Percentiles rank a stretch among this genome's conserved stretches.
phyloP scores from a whole-genome alignment of 768 basidiomycete species.

The Hypholoma fasciculare region DNA sequence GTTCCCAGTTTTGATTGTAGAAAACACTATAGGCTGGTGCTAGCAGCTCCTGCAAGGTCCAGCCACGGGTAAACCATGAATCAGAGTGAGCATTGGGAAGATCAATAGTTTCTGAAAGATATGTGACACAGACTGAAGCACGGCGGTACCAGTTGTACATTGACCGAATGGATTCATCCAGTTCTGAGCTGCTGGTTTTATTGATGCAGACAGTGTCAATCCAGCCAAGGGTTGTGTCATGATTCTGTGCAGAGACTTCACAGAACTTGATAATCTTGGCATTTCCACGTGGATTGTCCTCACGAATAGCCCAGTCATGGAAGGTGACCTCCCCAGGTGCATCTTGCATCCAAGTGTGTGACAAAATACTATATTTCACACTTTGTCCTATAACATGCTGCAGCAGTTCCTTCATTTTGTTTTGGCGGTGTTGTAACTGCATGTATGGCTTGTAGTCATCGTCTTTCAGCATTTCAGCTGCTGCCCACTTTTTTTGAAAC shows the following conservation, averaged over 20 bases:
- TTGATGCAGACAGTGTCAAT: constrained; percentile 15
- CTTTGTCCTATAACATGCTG: too few relatives aligned
- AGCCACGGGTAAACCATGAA: constrained; percentile 16
- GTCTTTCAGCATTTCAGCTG: too few relatives aligned
- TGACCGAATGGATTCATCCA: constrained; percentile 14
- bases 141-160: constrained; percentile 15
- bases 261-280: neutral
- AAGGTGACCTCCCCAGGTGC: too few relatives aligned
- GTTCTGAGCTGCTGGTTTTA: constrained; percentile 13
- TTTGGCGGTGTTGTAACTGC: too few relatives aligned
- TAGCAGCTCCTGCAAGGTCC: constrained; percentile 16
- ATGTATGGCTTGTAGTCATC: too few relatives aligned
- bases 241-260: constrained; percentile 1
- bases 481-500: too few relatives aligned
- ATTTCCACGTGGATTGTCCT: too few relatives aligned
- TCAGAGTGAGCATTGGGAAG: neutral
- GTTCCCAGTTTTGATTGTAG: too few relatives aligned
- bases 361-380: too few relatives aligned
- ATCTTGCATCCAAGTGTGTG: too few relatives aligned
- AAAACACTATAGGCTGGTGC: constrained; percentile 5
- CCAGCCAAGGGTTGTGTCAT: constrained; percentile 9
- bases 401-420: too few relatives aligned
- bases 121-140: constrained; percentile 6
- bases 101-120: constrained; percentile 7
- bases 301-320: too few relatives aligned